Evolutionary conservation across 345 rosid species (phyloP), one percentile per base, ranked within the genome.

Genomic region (Citrus unshiu): DNA sequence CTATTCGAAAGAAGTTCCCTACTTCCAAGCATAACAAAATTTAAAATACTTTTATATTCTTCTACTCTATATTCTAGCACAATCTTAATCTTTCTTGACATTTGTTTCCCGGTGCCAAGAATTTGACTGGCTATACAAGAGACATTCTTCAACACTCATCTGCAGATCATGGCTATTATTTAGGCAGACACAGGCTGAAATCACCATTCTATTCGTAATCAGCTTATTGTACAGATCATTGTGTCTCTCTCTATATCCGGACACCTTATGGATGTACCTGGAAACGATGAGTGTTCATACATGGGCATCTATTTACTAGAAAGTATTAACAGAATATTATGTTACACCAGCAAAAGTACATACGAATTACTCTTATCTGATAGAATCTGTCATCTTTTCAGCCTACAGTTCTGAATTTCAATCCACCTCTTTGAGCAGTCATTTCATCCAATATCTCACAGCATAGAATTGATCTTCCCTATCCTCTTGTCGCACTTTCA

Each of bases 401-500:
- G 86, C 91, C 87, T 68, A 84, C 39, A 32, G 90, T 85, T 86
- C 97, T 90, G 65, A 75, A 91, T 85, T 90, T 92, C 83, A 90
- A 79, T 83, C 92, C 98, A 40, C 95, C 95, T 82, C 95, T 88
- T 76, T 79, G 77, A 30, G 98, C 92, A 24, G 97, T 94, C 86
- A 94, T 87, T 80, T 85, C 93, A 75, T 94, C 97, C 43, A 91
- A 76, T 69, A 94, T 78, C 92, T 94, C 98, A 32, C 88, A 79
- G 90, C 93, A 72, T 80, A 87, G 77, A 87, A 88, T 70, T 90
- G 89, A 62, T 86, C 92, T 68, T 84, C 90, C 16, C 66, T 75
- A 39, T 46, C 81, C 29, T 82, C 82, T 39, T 39, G 67, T 77
- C 29, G 40, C 40, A 18, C 70, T 59, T 51, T 77, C 75, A 43